Evolutionary conservation across 1,284 basidiomycete genomes (phyloP).

Genomic region (Ceratorhiza oryzae-sativae): DNA sequence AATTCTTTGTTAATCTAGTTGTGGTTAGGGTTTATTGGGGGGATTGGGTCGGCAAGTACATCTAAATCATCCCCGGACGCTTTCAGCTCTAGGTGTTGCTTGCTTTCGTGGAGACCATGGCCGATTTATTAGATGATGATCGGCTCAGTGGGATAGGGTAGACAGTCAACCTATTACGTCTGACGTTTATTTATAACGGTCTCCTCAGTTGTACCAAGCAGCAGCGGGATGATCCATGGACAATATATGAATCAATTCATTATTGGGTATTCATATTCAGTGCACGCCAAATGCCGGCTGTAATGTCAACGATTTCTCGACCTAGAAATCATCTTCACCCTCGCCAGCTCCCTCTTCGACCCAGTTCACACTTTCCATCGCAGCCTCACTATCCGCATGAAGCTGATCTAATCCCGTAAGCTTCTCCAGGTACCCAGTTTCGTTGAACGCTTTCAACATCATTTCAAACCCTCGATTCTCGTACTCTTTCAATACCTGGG

Average conservation of each 20-base stretch:
- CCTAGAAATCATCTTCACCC: conserved; percentile 44
- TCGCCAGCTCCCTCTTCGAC: conserved; percentile 66
- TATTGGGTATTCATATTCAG: not conserved
- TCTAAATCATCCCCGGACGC: not conserved
- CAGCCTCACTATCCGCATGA: conserved; percentile 80
- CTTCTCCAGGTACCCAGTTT: conserved; percentile 78
- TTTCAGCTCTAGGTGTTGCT: not conserved
- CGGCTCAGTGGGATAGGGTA: too few relatives aligned
- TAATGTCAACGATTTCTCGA: not conserved
- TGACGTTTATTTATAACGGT: too few relatives aligned
- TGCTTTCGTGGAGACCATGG: not conserved
- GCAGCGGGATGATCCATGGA: not conserved
- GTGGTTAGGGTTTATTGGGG: conserved; percentile 9
- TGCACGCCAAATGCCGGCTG: not conserved
- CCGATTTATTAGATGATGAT: too few relatives aligned
- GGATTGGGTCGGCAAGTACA: conserved; percentile 8
- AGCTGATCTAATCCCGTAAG: conserved; percentile 88
- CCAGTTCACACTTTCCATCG: conserved; percentile 77
- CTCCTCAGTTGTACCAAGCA: not conserved
- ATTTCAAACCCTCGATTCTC: conserved; percentile 78
- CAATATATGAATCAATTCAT: not conserved
- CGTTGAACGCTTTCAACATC: conserved; percentile 85
- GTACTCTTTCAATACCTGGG: conserved; percentile 78
- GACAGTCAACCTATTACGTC: too few relatives aligned
- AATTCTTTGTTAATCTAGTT: not conserved